Evolutionary conservation across 176 grass and related monocot species (phyloP).

Genomic region (Triticum timopheevii): DNA sequence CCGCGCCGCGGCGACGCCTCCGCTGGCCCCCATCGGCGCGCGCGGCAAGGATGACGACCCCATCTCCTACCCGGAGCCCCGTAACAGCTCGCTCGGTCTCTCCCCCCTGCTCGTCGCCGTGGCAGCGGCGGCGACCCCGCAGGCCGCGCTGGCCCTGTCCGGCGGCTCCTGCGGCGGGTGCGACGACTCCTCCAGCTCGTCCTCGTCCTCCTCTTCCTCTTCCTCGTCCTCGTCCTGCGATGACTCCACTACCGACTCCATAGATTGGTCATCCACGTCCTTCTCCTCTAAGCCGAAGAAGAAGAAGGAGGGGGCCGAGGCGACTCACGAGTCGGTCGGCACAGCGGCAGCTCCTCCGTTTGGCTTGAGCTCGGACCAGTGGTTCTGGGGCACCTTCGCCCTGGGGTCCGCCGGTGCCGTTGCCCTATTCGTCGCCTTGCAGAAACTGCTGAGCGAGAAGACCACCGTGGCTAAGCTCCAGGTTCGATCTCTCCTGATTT

Average conservation of each 20-base stretch:
- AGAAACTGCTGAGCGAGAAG: not conserved
- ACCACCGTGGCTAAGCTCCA: constrained; percentile 35
- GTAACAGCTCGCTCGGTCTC: not conserved
- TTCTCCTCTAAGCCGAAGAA: not conserved
- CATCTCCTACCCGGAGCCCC: not conserved
- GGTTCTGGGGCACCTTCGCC: not conserved
- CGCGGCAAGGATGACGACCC: not conserved
- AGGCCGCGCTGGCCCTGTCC: constrained; percentile 25
- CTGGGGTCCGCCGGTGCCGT: not conserved
- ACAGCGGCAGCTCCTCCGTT: not conserved
- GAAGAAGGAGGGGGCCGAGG: not conserved
- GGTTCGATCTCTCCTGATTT: constrained; percentile 2
- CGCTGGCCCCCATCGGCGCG: not conserved
- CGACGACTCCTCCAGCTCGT: not conserved
- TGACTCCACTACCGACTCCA: not conserved
- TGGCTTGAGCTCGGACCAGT: not conserved
- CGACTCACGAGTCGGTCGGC: constrained; percentile 29
- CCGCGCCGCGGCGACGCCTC: not conserved
- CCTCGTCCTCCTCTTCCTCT: not conserved
- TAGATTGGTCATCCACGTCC: not conserved
- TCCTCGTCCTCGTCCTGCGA: not conserved
- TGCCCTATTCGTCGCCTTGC: not conserved
- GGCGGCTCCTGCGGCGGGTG: constrained; percentile 30
- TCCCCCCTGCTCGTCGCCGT: not conserved
- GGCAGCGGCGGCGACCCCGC: not conserved